Base-by-base conservation (phyloP, 148 eudicot genomes). In the Euryodendron excelsum region DNA sequence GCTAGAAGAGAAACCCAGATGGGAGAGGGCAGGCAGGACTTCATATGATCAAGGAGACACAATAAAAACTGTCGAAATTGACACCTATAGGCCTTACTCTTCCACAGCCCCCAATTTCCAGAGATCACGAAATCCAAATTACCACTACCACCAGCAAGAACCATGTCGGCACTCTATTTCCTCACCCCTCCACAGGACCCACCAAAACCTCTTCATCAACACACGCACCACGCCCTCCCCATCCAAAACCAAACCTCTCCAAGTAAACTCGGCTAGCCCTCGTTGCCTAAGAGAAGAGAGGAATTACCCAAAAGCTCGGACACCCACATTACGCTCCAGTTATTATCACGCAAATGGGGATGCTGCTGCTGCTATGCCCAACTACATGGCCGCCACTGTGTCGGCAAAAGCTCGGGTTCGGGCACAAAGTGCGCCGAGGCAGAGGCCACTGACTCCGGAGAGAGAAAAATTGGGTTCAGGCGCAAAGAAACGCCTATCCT, bases 321-420 rank as follows among this genome's bases (percentile, higher is more conserved):
- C 90, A 25, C 86, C 89, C 18, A 82, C 69, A 76, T 31, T 82
- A 23, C 60, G 84, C 17, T 77, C 82, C 20, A 41, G 2, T 28
- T 66, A 61, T 47, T 48, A 33, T n/a, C 15, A 73, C 44, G 55
- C 77, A 48, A 69, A 48, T 45, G 61, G 50, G 30, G 78, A 27
- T 21, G 33, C 66, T 58, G 50, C 80, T 12, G 74, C 56, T 72
- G 15, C 86, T 39, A 10, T 70, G 78, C 98, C 98, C 1, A 90
- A 86, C 75, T 93, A 93, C 81, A 93, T 93, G 98, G 93, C 85
- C 31, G 85, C 90, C 27, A 93, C 98, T 31, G 92, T 76, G 59
- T 90, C 98, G 5, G 86, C 98, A n/a, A 88, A 76, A 83, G 96
- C 98, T 66, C 82, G 96, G 73, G 69, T 68, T 41, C 77, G 94